A percentile compares a stretch with the other conserved stretches of the same genome.
Conservation (phyloP, 306 rosid species). For the Medicago ruthenica region DNA sequence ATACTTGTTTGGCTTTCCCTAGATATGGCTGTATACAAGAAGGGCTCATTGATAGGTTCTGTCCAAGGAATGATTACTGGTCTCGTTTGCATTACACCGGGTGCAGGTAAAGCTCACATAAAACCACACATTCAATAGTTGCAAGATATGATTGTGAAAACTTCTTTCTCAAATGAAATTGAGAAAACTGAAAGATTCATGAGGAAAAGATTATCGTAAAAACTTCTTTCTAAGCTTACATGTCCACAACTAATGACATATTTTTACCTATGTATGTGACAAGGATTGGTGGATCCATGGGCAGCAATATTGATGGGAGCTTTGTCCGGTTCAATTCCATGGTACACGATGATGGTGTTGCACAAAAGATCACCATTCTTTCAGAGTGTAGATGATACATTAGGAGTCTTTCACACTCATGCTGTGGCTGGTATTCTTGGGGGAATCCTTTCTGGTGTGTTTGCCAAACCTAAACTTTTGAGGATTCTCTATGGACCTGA, state of each 20-base stretch:
- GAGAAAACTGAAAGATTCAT: too few species aligned
- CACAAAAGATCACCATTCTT: slow-evolving; percentile 52
- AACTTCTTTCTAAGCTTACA: not conserved
- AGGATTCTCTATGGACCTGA: slow-evolving; percentile 48
- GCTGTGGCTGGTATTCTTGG: slow-evolving; percentile 72
- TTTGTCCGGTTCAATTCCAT: slow-evolving; percentile 41
- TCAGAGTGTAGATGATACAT: slow-evolving; percentile 70
- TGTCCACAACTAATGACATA: not conserved
- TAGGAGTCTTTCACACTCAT: slow-evolving; percentile 84
- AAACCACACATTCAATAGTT: not conserved
- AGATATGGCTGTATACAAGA: slow-evolving; percentile 65
- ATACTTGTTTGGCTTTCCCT: slow-evolving; percentile 74
- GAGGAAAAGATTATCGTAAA: too few species aligned
- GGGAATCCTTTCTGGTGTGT: slow-evolving; percentile 67
- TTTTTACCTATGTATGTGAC: not conserved
- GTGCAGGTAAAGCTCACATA: slow-evolving; percentile 58
- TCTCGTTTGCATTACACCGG: slow-evolving; percentile 88
- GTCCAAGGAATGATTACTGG: slow-evolving; percentile 88
- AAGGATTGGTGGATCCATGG: slow-evolving; percentile 49
- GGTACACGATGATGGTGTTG: slow-evolving; percentile 76
- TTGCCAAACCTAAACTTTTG: slow-evolving; percentile 61
- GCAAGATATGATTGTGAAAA: not conserved
- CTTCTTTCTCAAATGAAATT: too few species aligned
- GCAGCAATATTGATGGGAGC: slow-evolving; percentile 49
- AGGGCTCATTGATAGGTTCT: slow-evolving; percentile 72